Evolutionary conservation across 169 alveolate genomes (phyloP).

Genomic region (Besnoitia besnoiti): DNA sequence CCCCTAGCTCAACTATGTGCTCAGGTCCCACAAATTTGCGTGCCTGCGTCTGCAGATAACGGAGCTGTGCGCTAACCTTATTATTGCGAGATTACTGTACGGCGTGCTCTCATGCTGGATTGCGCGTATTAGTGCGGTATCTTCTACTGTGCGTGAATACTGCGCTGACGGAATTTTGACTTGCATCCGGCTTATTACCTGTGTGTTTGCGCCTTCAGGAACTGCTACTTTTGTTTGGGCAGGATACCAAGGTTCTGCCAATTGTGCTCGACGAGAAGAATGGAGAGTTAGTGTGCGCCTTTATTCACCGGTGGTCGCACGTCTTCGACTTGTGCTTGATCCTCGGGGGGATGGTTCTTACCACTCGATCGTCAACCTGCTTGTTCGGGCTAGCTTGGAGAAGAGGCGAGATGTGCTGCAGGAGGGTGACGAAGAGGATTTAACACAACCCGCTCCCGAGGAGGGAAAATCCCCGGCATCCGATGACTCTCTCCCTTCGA

Average conservation of each 20-base stretch:
- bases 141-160: too few relatives aligned
- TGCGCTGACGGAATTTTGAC: too few relatives aligned
- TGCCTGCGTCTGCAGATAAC: too few relatives aligned
- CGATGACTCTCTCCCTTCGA: background rate
- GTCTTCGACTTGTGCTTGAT: conserved; percentile 31
- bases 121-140: too few relatives aligned
- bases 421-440: background rate
- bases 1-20: too few relatives aligned
- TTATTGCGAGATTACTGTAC: too few relatives aligned
- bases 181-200: too few relatives aligned
- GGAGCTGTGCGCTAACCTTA: too few relatives aligned
- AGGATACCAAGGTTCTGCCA: conserved; percentile 14
- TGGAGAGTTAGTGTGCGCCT: conserved; percentile 10
- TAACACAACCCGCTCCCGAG: background rate
- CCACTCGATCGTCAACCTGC: conserved; percentile 28
- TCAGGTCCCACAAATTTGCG: too few relatives aligned
- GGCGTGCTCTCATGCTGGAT: too few relatives aligned
- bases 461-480: background rate
- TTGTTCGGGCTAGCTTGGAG: conserved; percentile 8
- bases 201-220: conserved; percentile 39
- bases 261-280: background rate
- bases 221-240: conserved; percentile 5
- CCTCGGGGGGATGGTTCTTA: conserved; percentile 45
- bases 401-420: background rate
- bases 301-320: conserved; percentile 18